phyloP scores from a whole-genome alignment of 768 basidiomycete species.

The Kwoniella botswanensis region DNA sequence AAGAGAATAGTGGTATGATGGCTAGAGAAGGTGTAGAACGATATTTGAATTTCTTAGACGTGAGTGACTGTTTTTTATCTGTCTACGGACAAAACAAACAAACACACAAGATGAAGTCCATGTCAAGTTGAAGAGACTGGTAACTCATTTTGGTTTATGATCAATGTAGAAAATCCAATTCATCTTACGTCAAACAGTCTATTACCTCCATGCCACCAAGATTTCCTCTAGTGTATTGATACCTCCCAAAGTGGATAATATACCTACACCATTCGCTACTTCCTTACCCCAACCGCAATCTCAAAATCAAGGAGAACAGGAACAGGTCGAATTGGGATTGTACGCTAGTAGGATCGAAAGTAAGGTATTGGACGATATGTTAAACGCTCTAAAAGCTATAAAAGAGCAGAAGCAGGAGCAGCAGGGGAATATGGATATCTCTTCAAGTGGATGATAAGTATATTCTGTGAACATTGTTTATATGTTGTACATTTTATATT shows the following conservation, averaged over 20 bases:
- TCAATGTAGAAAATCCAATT: slow-evolving; percentile 50
- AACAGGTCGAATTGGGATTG: slow-evolving; percentile 33
- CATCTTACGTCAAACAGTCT: slow-evolving; percentile 52
- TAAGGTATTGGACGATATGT: slow-evolving; percentile 36
- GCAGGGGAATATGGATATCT: slow-evolving; percentile 8
- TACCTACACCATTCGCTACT: slow-evolving; percentile 50
- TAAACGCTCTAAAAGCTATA: slow-evolving; percentile 24
- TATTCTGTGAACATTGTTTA: background rate
- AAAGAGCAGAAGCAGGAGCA: slow-evolving; percentile 3
- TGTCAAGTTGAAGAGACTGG: too few species aligned
- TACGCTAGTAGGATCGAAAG: slow-evolving; percentile 44
- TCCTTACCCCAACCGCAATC: slow-evolving; percentile 21
- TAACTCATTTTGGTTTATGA: background rate
- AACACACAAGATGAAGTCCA: too few species aligned
- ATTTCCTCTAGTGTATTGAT: slow-evolving; percentile 31
- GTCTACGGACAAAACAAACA: background rate
- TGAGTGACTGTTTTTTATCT: slow-evolving; percentile 22
- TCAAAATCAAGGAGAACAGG: background rate
- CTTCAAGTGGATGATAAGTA: background rate
- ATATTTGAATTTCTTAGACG: slow-evolving; percentile 46
- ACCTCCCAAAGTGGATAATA: slow-evolving; percentile 32
- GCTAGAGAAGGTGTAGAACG: slow-evolving; percentile 38
- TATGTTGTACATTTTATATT: background rate
- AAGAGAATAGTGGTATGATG: slow-evolving; percentile 30
- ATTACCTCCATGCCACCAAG: slow-evolving; percentile 48